Conservation (phyloP, 306 rosid species). For the Malus orientalis region DNA sequence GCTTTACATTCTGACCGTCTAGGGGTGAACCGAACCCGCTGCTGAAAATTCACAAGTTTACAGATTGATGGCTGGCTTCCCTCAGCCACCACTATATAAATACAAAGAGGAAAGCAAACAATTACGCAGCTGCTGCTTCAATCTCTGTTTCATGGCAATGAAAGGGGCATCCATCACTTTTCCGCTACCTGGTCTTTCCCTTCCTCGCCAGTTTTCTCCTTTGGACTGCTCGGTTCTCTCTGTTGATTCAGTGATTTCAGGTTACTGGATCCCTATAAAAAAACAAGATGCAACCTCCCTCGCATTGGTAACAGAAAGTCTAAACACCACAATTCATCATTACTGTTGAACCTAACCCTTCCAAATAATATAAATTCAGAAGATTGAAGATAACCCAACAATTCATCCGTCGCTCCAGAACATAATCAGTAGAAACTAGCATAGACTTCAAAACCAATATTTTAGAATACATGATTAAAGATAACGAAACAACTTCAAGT, state of each 20-base stretch:
- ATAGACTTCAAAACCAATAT: neutral
- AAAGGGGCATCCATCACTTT: neutral
- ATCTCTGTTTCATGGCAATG: neutral
- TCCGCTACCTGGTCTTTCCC: conserved; percentile 2
- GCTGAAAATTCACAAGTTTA: conserved; percentile 2
- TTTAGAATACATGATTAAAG: neutral
- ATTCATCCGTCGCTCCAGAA: neutral
- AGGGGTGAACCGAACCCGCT: neutral
- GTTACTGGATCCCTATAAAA: conserved; percentile 29
- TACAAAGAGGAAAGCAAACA: neutral
- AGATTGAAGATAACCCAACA: too few relatives aligned
- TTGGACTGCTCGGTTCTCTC: conserved; percentile 8
- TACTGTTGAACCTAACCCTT: neutral
- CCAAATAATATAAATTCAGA: too few relatives aligned
- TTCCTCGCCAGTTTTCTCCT: conserved; percentile 25
- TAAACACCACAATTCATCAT: neutral
- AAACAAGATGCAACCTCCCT: neutral
- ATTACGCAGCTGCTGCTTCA: neutral
- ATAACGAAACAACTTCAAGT: neutral
- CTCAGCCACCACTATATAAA: neutral
- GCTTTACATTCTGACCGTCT: conserved; percentile 13
- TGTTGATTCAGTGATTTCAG: conserved; percentile 18
- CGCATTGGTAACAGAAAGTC: neutral
- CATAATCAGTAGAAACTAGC: neutral
- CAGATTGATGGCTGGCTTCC: conserved; percentile 11